Evolutionary conservation across 805 yeast species (phyloP).

Genomic region (Tetrapisispora phaffii): DNA sequence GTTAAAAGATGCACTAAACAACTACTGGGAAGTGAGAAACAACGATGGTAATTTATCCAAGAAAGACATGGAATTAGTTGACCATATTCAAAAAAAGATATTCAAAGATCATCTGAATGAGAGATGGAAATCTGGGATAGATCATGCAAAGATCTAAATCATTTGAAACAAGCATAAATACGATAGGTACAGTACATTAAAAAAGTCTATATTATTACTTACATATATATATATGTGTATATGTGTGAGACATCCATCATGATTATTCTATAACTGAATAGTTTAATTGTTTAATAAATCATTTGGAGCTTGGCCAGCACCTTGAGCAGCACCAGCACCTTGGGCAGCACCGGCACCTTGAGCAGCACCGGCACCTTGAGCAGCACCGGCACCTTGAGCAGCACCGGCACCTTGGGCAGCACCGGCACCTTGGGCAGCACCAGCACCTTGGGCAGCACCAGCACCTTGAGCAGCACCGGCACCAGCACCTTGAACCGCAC

Average conservation of each 20-base stretch:
- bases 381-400: slow-evolving; percentile 1
- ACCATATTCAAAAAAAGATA: slow-evolving; percentile 33
- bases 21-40: slow-evolving; percentile 40
- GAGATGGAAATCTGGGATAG: slow-evolving; percentile 43
- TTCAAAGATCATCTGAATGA: slow-evolving; percentile 51
- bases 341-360: slow-evolving; percentile 2
- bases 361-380: not conserved
- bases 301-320: slow-evolving; percentile 1
- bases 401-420: slow-evolving; percentile 1
- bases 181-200: not conserved
- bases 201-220: not conserved
- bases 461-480: not conserved
- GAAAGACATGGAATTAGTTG: slow-evolving; percentile 37
- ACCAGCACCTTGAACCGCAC: not conserved
- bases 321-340: slow-evolving; percentile 3
- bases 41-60: slow-evolving; percentile 24
- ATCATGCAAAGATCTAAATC: not conserved
- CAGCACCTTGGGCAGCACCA: not conserved
- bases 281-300: not conserved
- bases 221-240: not conserved
- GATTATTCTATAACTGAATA: not conserved
- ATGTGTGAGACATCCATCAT: not conserved
- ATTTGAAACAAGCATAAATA: not conserved
- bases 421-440: not conserved
- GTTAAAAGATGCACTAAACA: slow-evolving; percentile 49